A percentile compares a stretch with the other conserved stretches of the same genome.
phyloP scores from a whole-genome alignment of 2,329 filamentous ascomycete species.

The Remersonia thermophila region DNA sequence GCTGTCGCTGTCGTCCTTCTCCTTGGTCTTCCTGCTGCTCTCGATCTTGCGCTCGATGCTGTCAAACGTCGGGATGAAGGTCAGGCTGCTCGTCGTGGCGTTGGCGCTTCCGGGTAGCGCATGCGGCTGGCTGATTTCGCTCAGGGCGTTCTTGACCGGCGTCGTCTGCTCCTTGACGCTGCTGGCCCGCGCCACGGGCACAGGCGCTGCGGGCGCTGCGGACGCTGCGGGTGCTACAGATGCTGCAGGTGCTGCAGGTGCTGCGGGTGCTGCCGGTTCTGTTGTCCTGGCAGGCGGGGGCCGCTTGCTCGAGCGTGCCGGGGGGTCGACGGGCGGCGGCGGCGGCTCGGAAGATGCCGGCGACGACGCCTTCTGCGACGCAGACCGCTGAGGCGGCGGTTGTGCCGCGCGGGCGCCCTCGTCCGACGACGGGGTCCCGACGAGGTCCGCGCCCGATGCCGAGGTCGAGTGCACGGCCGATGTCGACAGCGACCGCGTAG shows the following conservation, averaged over 20 bases:
- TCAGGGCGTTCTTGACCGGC: conserved; percentile 28
- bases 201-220: too few species aligned
- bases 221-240: too few species aligned
- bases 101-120: conserved; percentile 56
- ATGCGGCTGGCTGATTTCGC: conserved; percentile 57
- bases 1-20: conserved; percentile 50
- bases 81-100: conserved; percentile 60
- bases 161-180: conserved; percentile 11
- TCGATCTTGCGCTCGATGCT: conserved; percentile 49
- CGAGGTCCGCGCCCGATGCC: conserved; percentile 41
- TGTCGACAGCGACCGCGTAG: conserved; percentile 24
- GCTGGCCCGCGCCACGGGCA: conserved; percentile 1
- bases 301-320: conserved; percentile 22
- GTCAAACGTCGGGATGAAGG: conserved; percentile 62
- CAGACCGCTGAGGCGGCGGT: conserved; percentile 41
- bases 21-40: conserved; percentile 51
- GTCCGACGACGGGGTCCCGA: conserved; percentile 45
- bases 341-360: conserved; percentile 30
- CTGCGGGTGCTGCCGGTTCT: too few species aligned
- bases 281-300: conserved; percentile 8
- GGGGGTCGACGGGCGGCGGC: conserved; percentile 1
- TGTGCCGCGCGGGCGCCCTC: conserved; percentile 24
- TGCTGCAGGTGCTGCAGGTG: too few species aligned
- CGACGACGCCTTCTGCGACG: conserved; percentile 36
- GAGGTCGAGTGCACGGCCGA: conserved; percentile 20